Percentiles rank a stretch among this genome's conserved stretches.
These are phyloP conservation scores for Fusarium palustre DNA, from an alignment of 2,329 filamentous ascomycete genomes.

Conservation along the genomic window DNA sequence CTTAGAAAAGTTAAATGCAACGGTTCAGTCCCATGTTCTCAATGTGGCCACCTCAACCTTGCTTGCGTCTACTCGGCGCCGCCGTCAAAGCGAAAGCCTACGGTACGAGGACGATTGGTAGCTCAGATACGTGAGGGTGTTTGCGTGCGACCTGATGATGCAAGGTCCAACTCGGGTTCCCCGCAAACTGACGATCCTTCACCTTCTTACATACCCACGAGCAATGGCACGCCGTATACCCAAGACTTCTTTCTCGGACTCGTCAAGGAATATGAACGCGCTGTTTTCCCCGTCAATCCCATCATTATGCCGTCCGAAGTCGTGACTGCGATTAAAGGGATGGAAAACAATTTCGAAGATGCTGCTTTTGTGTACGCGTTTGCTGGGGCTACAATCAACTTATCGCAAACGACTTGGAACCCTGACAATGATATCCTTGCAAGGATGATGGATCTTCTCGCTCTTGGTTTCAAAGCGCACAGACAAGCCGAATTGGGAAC, in stretches of 20 bases:
- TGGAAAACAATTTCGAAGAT: conserved; percentile 51
- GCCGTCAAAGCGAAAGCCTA: conserved; percentile 51
- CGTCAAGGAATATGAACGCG: conserved; percentile 51
- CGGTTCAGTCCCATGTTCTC: conserved; percentile 50
- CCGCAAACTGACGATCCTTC: conserved; percentile 18
- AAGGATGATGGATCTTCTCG: conserved; percentile 48
- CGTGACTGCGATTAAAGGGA: conserved; percentile 48
- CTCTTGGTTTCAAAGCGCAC: conserved; percentile 46
- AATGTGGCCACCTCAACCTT: conserved; percentile 53
- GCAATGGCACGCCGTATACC: conserved; percentile 36
- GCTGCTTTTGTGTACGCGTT: conserved; percentile 53
- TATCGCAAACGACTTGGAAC: conserved; percentile 49
- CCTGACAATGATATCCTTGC: conserved; percentile 47
- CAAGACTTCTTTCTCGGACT: conserved; percentile 51
- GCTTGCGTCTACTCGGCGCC: conserved; percentile 51
- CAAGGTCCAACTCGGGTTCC: conserved; percentile 28
- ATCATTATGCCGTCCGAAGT: conserved; percentile 51
- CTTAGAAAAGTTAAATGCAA: conserved; percentile 55
- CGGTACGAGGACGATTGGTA: conserved; percentile 51
- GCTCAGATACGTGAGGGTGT: conserved; percentile 51
- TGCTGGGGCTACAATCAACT: conserved; percentile 53
- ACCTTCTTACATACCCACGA: conserved; percentile 16
- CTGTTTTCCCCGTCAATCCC: conserved; percentile 55
- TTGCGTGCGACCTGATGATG: conserved; percentile 23
- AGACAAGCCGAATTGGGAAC: conserved; percentile 44